Base-by-base conservation (phyloP, 352 stramenopile genomes). In the Blastocystis sp. region DNA sequence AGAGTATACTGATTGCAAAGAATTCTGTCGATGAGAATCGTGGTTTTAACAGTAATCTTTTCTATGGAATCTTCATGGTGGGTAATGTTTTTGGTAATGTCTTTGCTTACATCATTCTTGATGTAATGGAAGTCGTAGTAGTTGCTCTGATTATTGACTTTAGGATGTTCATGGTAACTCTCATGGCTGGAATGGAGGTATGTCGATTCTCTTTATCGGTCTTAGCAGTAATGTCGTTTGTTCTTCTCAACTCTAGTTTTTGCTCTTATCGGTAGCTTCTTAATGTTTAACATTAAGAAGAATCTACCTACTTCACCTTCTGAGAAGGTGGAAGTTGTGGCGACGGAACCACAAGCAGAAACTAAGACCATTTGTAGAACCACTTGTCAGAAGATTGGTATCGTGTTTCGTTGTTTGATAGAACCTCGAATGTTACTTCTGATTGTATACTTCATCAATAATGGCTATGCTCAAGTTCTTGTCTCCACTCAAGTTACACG, bases 21-120 rank as follows among this genome's bases (percentile, higher is more conserved):
- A 75, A 75, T 29, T 49, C n/a, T 3, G 32, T 75, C 3, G 63
- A 75, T 29, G 63, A 75, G 29, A 75, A 75, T 46, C 29, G 29
- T 16, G 21, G 32, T 49, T 24, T 16, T n/a, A 75, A 75, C 52
- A 75, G 63, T 46, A 75, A 75, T 54, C 29, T 75, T 4, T 75
- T 75, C 35, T 75, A 75, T 29, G 63, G 63, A n/a, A 75, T 75
- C 63, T 75, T 75, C 35, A 75, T 75, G 63, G 2, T 75, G 2
- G 63, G 63, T 5, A 75, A 75, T 75, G 63, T 75, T 4, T 75
- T 75, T 19, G 63, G 63, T 54, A 75, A 75, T 29, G 29, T 24
- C 21, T 75, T 75, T 54, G 63, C 32, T 46, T 75, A 75, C 39
- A 54, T 75, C 14, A 24, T 75, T 19, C 63, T 75, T n/a, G 29